A percentile compares a stretch with the other conserved stretches of the same genome.
phyloP scores from a whole-genome alignment of 2,329 filamentous ascomycete species.

The Graphium sp. region DNA sequence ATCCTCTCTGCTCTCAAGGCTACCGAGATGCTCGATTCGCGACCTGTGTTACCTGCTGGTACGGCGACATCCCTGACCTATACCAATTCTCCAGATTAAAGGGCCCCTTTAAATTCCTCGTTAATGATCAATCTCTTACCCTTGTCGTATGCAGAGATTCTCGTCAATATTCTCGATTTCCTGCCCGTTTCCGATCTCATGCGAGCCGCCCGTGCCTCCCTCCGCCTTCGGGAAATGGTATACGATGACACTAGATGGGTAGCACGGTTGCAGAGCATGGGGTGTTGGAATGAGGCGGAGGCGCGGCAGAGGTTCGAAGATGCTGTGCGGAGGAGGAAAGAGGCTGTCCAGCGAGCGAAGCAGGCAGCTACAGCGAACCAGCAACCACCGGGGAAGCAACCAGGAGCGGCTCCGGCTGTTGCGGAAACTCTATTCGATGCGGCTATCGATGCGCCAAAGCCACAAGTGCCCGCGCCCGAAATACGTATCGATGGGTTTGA shows the following conservation, averaged over 20 bases:
- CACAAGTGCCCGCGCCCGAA: constrained; percentile 8
- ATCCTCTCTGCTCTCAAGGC: constrained; percentile 65
- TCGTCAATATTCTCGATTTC: constrained; percentile 77
- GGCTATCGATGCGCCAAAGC: constrained; percentile 7
- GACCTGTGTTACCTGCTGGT: constrained; percentile 72
- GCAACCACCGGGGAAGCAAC: constrained; percentile 8
- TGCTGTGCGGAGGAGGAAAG: constrained; percentile 40
- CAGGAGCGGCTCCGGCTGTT: constrained; percentile 7
- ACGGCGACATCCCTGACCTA: constrained; percentile 10
- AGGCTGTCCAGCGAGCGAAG: constrained; percentile 24
- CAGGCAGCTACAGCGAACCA: constrained; percentile 6
- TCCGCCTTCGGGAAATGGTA: constrained; percentile 89
- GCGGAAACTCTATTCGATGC: constrained; percentile 54
- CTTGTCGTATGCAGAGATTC: constrained; percentile 47
- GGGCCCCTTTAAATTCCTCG: not conserved
- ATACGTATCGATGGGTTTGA: constrained; percentile 61
- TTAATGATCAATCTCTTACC: constrained; percentile 7
- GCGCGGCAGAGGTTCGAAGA: constrained; percentile 71
- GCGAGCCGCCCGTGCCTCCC: constrained; percentile 68
- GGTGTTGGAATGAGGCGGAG: constrained; percentile 80
- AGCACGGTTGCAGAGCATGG: constrained; percentile 68
- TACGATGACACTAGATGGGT: constrained; percentile 98
- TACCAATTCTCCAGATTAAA: not conserved
- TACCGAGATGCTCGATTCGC: constrained; percentile 63
- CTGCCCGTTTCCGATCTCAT: constrained; percentile 74